Conservation (phyloP, 2,329 filamentous ascomycete genomes). For the Trichoderma polysporum region DNA sequence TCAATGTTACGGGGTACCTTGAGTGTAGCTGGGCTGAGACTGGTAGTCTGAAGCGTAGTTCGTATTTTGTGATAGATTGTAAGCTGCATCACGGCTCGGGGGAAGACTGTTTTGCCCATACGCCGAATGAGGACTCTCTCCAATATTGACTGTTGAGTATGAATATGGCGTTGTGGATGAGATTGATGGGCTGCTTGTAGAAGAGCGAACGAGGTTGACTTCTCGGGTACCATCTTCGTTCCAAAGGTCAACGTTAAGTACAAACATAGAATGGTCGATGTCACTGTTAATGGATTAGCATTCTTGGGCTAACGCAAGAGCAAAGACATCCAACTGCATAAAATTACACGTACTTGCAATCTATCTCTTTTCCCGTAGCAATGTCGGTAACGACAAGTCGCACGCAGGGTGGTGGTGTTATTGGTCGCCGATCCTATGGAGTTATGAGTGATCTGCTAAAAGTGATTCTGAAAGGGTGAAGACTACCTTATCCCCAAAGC, state of each 20-base stretch:
- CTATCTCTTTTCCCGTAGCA: slow-evolving; percentile 74
- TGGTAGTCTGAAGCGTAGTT: slow-evolving; percentile 38
- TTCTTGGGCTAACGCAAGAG: not conserved
- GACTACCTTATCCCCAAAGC: slow-evolving; percentile 91
- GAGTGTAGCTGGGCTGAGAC: slow-evolving; percentile 33
- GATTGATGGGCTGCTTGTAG: slow-evolving; percentile 71
- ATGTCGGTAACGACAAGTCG: slow-evolving; percentile 76
- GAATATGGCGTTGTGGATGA: slow-evolving; percentile 77
- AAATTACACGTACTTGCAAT: slow-evolving; percentile 66
- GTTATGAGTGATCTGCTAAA: slow-evolving; percentile 2
- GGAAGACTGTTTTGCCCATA: slow-evolving; percentile 40
- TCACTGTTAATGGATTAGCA: slow-evolving; percentile 29
- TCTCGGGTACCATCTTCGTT: slow-evolving; percentile 64
- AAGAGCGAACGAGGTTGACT: slow-evolving; percentile 65
- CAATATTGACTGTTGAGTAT: slow-evolving; percentile 54
- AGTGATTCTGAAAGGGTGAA: not conserved
- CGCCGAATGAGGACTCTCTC: slow-evolving; percentile 30
- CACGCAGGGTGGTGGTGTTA: slow-evolving; percentile 92
- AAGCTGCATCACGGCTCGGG: slow-evolving; percentile 39
- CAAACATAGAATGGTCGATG: slow-evolving; percentile 44
- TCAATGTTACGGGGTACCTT: slow-evolving; percentile 30
- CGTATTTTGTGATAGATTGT: slow-evolving; percentile 31
- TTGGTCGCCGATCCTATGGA: slow-evolving; percentile 81
- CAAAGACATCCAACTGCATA: not conserved
- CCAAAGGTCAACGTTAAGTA: slow-evolving; percentile 67